Evolutionary conservation across 208 protist genomes (phyloP).

Genomic region (Leishmania tarentolae): DNA sequence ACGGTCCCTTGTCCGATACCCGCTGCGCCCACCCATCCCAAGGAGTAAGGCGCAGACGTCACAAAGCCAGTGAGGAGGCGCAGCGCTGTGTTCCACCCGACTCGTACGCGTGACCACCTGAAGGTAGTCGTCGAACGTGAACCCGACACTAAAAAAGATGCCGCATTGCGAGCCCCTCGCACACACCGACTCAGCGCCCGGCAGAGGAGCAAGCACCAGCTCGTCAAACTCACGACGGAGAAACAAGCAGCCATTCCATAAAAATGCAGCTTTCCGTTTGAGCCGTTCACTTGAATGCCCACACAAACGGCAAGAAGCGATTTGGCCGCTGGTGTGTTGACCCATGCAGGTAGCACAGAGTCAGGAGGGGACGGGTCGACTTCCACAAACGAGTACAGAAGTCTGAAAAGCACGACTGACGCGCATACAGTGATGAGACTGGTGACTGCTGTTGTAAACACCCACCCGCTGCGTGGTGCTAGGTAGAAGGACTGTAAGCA

Average conservation of each 20-base stretch:
- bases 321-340: neutral
- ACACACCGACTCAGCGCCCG: neutral
- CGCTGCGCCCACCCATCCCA: constrained; percentile 8
- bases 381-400: neutral
- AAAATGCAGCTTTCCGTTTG: neutral
- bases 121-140: neutral
- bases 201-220: constrained; percentile 12
- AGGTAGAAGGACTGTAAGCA: neutral
- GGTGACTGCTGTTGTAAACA: neutral
- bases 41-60: constrained; percentile 19
- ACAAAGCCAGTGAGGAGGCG: neutral
- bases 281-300: neutral
- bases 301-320: neutral
- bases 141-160: neutral
- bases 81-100: neutral
- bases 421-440: constrained; percentile 2
- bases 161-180: neutral
- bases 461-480: constrained; percentile 6
- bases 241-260: neutral
- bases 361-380: neutral
- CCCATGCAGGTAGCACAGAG: constrained; percentile 2
- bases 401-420: neutral
- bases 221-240: constrained; percentile 7
- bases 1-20: constrained; percentile 18
- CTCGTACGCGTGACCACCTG: neutral